phyloP scores from a whole-genome alignment of 2,329 filamentous ascomycete species.

The Phyllosticta citriasiana region DNA sequence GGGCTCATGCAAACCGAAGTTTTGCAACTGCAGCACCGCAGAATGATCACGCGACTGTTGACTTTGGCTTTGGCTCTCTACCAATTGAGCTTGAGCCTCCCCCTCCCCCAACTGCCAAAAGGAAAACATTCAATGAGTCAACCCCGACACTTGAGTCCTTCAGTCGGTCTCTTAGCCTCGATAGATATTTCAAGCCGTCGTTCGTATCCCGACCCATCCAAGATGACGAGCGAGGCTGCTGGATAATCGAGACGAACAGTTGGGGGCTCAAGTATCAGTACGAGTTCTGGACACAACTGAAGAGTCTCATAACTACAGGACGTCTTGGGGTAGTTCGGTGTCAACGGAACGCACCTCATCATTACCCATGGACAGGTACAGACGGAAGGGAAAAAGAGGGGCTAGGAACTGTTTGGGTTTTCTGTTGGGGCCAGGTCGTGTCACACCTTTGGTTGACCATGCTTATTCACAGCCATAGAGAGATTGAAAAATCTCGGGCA shows the following conservation, averaged over 20 bases:
- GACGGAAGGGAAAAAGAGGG: conserved; percentile 6
- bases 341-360: conserved; percentile 1
- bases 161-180: conserved; percentile 11
- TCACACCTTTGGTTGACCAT: conserved; percentile 52
- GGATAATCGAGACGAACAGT: conserved; percentile 51
- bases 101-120: conserved; percentile 11
- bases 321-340: conserved; percentile 49
- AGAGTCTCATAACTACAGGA: conserved; percentile 49
- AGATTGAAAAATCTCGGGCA: conserved; percentile 3
- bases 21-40: neutral
- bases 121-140: conserved; percentile 1
- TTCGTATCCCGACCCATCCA: conserved; percentile 12
- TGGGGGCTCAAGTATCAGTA: conserved; percentile 45
- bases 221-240: conserved; percentile 62
- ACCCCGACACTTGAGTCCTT: neutral
- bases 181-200: conserved; percentile 6
- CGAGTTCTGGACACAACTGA: conserved; percentile 53
- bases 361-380: conserved; percentile 35
- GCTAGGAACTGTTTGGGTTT: conserved; percentile 48
- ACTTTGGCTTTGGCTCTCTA: conserved; percentile 17
- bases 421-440: conserved; percentile 67
- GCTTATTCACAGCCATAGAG: conserved; percentile 1
- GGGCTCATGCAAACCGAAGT: neutral
- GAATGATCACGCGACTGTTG: neutral
- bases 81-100: conserved; percentile 19